phyloP scores from a whole-genome alignment of 805 yeast species.

The Candida easanensis region DNA sequence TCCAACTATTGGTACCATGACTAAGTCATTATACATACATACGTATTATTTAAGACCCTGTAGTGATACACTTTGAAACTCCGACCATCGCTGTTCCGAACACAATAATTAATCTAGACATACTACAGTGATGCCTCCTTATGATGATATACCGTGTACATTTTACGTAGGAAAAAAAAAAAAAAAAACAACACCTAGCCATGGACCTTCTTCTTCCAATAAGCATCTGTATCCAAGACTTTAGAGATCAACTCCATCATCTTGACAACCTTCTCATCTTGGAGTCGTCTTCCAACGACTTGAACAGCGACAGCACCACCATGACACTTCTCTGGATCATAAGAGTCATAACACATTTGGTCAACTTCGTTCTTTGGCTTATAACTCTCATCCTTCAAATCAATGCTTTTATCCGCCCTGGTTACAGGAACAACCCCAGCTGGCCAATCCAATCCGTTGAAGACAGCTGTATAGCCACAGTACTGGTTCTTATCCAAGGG shows the following conservation, averaged over 20 bases:
- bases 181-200: no score
- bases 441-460: constrained; percentile 54
- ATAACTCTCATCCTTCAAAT: constrained; percentile 34
- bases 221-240: constrained; percentile 24
- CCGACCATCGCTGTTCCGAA: no score
- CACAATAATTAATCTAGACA: no score
- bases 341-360: constrained; percentile 39
- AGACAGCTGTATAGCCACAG: constrained; percentile 47
- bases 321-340: constrained; percentile 49
- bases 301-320: constrained; percentile 66
- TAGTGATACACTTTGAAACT: no score
- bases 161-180: no score
- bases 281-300: constrained; percentile 53
- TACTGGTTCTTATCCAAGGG: constrained; percentile 22
- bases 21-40: no score
- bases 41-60: no score
- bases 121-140: no score
- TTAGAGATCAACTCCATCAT: constrained; percentile 40
- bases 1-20: constrained; percentile 19
- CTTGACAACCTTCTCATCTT: constrained; percentile 59
- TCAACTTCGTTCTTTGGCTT: constrained; percentile 38
- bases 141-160: no score
- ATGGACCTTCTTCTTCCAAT: constrained; percentile 24
- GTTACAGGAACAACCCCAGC: constrained; percentile 59
- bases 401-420: constrained; percentile 44